phyloP scores from a whole-genome alignment of 192 early-diverging fungal species.

The Entomortierella chlamydospora region DNA sequence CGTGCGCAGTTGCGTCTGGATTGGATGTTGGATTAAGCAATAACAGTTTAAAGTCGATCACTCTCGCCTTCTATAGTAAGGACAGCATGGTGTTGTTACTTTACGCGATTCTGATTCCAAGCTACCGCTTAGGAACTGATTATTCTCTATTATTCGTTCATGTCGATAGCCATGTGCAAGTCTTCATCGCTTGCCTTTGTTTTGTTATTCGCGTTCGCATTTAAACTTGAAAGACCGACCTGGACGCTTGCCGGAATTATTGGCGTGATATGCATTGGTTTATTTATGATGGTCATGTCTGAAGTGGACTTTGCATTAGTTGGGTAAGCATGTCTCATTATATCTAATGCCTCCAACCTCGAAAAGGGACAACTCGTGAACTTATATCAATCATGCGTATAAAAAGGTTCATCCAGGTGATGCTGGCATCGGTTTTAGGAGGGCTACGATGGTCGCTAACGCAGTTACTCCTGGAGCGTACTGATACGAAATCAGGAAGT shows the following conservation, averaged over 20 bases:
- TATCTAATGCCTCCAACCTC: background rate
- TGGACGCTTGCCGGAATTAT: constrained; percentile 80
- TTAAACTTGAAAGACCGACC: constrained; percentile 84
- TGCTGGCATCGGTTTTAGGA: constrained; percentile 81
- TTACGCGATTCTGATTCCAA: no score
- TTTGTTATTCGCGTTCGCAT: constrained; percentile 90
- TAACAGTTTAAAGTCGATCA: constrained; percentile 86
- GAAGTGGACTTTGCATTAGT: constrained; percentile 82
- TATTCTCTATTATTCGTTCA: constrained; percentile 4
- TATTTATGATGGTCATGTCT: constrained; percentile 88
- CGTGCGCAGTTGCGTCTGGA: constrained; percentile 89
- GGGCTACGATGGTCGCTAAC: constrained; percentile 93
- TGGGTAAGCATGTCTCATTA: constrained; percentile 63
- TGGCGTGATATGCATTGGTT: constrained; percentile 80
- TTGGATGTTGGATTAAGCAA: constrained; percentile 94
- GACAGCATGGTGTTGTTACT: no score
- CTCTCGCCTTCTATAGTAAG: constrained; percentile 90
- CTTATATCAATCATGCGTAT: background rate
- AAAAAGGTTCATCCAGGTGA: constrained; percentile 75
- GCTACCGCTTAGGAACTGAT: background rate
- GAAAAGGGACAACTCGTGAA: background rate
- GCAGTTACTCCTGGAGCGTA: constrained; percentile 78
- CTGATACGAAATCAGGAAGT: constrained; percentile 72
- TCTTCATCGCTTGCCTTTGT: constrained; percentile 81
- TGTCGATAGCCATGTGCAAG: constrained; percentile 77